Percentiles rank a stretch among this genome's conserved stretches.
Evolutionary conservation across 2,329 filamentous ascomycete species (phyloP).

Genomic region (Sordariomycetes sp.): DNA sequence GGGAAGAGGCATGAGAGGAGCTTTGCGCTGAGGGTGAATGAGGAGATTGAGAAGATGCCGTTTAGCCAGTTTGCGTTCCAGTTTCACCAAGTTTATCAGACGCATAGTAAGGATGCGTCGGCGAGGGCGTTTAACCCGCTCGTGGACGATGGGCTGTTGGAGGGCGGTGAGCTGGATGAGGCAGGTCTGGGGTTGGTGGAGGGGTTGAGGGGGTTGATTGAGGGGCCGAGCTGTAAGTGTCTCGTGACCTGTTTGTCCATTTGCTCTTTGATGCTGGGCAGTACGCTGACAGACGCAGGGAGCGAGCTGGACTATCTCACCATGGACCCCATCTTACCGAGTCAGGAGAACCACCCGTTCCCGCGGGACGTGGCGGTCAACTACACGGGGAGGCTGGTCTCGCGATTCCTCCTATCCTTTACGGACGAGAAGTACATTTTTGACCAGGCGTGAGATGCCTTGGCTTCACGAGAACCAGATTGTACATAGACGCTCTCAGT

Average conservation of each 20-base stretch:
- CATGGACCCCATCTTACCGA: conserved; percentile 31
- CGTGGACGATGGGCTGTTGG: conserved; percentile 27
- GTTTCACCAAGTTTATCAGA: conserved; percentile 47
- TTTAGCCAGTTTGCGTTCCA: conserved; percentile 48
- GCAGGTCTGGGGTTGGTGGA: conserved; percentile 30
- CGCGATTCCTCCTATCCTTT: conserved; percentile 43
- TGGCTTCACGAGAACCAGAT: background rate
- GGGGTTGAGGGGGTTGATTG: conserved; percentile 28
- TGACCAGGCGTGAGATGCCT: conserved; percentile 11
- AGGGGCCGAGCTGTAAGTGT: conserved; percentile 29
- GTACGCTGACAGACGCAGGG: conserved; percentile 12
- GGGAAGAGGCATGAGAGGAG: conserved; percentile 20
- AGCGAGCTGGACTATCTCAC: conserved; percentile 29
- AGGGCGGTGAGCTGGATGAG: conserved; percentile 30
- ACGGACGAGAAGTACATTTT: conserved; percentile 34
- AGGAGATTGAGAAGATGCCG: conserved; percentile 42
- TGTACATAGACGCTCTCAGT: background rate
- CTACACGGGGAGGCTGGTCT: conserved; percentile 38
- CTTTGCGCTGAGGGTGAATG: conserved; percentile 31
- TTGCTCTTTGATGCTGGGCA: background rate
- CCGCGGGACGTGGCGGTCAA: conserved; percentile 32
- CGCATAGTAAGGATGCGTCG: conserved; percentile 33
- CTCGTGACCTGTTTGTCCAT: background rate
- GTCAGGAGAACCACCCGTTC: conserved; percentile 28
- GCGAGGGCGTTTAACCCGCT: conserved; percentile 41